Evolutionary conservation across 768 basidiomycete genomes (phyloP).

Genomic region (Pholiota conissans): DNA sequence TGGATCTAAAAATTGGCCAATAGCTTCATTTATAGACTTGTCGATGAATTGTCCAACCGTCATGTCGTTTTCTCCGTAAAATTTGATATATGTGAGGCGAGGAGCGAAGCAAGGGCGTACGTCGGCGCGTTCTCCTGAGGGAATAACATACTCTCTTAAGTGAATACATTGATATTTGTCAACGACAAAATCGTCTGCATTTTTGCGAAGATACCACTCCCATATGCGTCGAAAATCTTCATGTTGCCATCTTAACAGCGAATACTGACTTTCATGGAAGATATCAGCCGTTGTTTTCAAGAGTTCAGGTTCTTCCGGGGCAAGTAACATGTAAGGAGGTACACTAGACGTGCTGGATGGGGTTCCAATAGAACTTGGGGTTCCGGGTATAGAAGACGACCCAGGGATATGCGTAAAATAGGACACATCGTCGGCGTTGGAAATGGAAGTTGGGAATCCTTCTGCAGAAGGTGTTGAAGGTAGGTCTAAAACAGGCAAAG

Average conservation of each 20-base stretch:
- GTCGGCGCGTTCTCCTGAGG: constrained; percentile 62
- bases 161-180: constrained; percentile 92
- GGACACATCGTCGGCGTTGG: constrained; percentile 25
- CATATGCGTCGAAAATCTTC: constrained; percentile 88
- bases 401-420: constrained; percentile 29
- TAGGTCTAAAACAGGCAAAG: constrained; percentile 36
- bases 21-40: constrained; percentile 64
- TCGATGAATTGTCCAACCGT: constrained; percentile 95
- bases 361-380: constrained; percentile 12
- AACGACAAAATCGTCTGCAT: constrained; percentile 82
- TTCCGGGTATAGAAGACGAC: constrained; percentile 12
- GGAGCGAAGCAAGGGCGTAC: constrained; percentile 82
- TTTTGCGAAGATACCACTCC: constrained; percentile 94
- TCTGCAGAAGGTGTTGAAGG: constrained; percentile 40
- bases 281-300: constrained; percentile 73
- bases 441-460: constrained; percentile 27
- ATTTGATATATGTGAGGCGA: constrained; percentile 68
- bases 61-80: constrained; percentile 91
- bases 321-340: constrained; percentile 6
- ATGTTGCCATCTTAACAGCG: constrained; percentile 73
- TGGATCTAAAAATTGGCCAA: constrained; percentile 69
- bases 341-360: background rate
- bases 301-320: constrained; percentile 38
- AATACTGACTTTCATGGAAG: constrained; percentile 68
- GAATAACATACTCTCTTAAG: constrained; percentile 79